phyloP scores from a whole-genome alignment of 148 eudicot species.

The Agrostemma githago region DNA sequence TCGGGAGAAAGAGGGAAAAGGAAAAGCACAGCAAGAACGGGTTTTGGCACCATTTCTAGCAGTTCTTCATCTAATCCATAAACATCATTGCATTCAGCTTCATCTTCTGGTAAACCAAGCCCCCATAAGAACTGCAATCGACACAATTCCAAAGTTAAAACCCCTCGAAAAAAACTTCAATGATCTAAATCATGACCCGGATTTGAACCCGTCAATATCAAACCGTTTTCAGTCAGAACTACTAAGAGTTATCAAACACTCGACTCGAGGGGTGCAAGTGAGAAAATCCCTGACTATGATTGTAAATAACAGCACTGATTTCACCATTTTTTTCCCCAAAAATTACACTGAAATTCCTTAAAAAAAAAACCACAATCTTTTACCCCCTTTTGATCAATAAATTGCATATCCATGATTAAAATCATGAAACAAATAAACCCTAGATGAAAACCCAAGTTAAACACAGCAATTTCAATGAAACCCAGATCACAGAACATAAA shows the following conservation, averaged over 20 bases:
- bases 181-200: neutral
- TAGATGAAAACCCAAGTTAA: neutral
- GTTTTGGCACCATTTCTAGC: slow-evolving; percentile 86
- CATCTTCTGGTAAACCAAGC: slow-evolving; percentile 66
- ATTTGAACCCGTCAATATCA: no score
- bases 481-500: slow-evolving; percentile 9
- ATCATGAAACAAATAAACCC: slow-evolving; percentile 1
- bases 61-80: slow-evolving; percentile 87
- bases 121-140: slow-evolving; percentile 81
- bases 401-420: neutral
- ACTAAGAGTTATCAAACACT: no score
- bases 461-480: neutral
- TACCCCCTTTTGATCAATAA: neutral
- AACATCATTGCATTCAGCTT: slow-evolving; percentile 89
- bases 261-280: no score
- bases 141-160: slow-evolving; percentile 17
- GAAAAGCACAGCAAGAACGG: slow-evolving; percentile 81
- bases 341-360: slow-evolving; percentile 3
- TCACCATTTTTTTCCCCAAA: neutral
- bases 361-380: neutral
- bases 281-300: no score
- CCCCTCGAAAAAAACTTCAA: neutral
- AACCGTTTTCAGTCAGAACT: no score
- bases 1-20: slow-evolving; percentile 71
- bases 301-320: no score